These are phyloP conservation scores for Esteya vermicola DNA, from an alignment of 2,329 filamentous ascomycete genomes.

Conservation along the genomic window DNA sequence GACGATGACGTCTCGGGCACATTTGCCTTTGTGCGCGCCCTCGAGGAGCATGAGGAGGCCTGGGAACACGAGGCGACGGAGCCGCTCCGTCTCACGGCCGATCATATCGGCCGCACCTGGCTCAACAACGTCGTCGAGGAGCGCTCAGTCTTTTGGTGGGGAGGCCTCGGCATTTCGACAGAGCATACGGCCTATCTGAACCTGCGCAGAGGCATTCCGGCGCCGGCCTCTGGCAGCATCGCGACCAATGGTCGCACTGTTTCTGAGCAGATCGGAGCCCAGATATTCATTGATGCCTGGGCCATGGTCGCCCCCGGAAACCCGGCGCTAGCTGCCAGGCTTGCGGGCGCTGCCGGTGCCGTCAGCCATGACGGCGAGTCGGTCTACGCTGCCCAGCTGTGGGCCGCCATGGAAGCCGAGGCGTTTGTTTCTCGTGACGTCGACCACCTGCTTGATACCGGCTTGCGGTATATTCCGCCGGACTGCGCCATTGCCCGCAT, in stretches of 20 bases:
- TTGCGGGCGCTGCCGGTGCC: constrained; percentile 18
- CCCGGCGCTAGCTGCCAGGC: constrained; percentile 15
- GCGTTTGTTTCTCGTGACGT: constrained; percentile 19
- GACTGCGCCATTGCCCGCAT: constrained; percentile 16
- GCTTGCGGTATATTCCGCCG: constrained; percentile 14
- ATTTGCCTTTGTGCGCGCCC: constrained; percentile 20
- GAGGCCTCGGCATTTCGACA: constrained; percentile 21
- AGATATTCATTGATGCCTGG: constrained; percentile 25
- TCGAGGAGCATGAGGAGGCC: constrained; percentile 17
- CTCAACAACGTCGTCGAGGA: constrained; percentile 18
- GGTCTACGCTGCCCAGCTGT: constrained; percentile 21
- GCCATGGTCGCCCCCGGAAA: constrained; percentile 18
- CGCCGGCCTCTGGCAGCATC: constrained; percentile 17
- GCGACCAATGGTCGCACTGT: constrained; percentile 16
- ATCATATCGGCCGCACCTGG: constrained; percentile 17
- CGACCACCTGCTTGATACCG: constrained; percentile 18
- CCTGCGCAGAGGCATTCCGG: constrained; percentile 19
- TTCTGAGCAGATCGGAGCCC: constrained; percentile 23
- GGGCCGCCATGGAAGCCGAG: constrained; percentile 24
- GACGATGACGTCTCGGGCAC: constrained; percentile 22
- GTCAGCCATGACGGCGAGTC: constrained; percentile 25
- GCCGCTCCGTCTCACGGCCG: constrained; percentile 8
- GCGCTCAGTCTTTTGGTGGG: constrained; percentile 23
- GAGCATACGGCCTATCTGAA: constrained; percentile 25
- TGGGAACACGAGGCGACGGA: no score